Conservation (phyloP, 805 yeast species). For the Saccharomycopsis sp. region DNA sequence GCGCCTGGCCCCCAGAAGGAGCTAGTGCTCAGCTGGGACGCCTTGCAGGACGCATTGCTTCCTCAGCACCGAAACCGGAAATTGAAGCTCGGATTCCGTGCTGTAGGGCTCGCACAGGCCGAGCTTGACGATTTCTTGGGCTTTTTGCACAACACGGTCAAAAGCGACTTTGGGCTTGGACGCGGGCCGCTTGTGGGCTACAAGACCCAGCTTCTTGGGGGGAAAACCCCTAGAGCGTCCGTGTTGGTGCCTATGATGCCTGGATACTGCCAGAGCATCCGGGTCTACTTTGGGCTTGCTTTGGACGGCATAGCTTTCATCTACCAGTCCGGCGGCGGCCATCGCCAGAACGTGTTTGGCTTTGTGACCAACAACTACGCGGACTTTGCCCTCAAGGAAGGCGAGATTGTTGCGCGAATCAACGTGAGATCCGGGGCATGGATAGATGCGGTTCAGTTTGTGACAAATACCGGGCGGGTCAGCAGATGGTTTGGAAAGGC, state of each 20-base stretch:
- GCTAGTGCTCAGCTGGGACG: conserved; percentile 41
- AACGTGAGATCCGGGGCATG: conserved; percentile 72
- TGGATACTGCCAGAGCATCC: conserved; percentile 39
- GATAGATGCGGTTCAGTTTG: conserved; percentile 81
- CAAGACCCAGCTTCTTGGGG: conserved; percentile 33
- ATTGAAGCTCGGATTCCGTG: conserved; percentile 27
- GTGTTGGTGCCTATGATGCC: conserved; percentile 32
- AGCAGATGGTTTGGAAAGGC: conserved; percentile 60
- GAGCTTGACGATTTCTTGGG: conserved; percentile 41
- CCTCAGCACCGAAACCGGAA: conserved; percentile 28
- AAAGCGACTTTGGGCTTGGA: conserved; percentile 37
- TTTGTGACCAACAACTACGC: conserved; percentile 44
- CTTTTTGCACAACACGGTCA: conserved; percentile 21
- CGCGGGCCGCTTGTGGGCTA: conserved; percentile 34
- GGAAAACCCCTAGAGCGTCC: conserved; percentile 24
- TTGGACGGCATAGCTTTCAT: conserved; percentile 72
- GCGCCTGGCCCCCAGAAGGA: conserved; percentile 58
- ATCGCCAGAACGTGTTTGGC: conserved; percentile 36
- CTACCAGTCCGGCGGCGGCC: conserved; percentile 1
- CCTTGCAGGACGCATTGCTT: conserved; percentile 36
- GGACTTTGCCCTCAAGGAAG: conserved; percentile 48
- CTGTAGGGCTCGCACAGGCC: conserved; percentile 29
- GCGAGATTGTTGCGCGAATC: conserved; percentile 56
- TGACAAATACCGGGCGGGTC: conserved; percentile 48
- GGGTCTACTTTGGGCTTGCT: conserved; percentile 69